phyloP scores from a whole-genome alignment of 1,284 basidiomycete genomes.

The Pseudozyma sp. region DNA sequence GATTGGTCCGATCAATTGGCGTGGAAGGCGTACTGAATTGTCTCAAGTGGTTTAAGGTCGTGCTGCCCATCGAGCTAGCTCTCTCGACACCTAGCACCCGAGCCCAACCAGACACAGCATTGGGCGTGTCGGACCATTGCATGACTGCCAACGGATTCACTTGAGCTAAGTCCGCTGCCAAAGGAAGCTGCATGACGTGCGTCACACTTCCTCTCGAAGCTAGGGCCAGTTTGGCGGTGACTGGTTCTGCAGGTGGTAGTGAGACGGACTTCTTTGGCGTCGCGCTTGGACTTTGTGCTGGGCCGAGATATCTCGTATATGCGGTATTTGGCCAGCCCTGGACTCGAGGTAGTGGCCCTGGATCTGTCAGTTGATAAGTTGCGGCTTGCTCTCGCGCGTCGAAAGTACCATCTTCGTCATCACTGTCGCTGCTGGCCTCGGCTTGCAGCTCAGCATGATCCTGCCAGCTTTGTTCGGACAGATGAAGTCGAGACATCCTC shows the following conservation, averaged over 20 bases:
- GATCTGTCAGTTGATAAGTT: constrained; percentile 36
- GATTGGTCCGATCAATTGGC: background rate
- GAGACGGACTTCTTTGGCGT: constrained; percentile 16
- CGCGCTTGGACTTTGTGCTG: background rate
- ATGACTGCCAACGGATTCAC: constrained; percentile 37
- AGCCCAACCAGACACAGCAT: constrained; percentile 51
- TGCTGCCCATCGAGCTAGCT: constrained; percentile 20
- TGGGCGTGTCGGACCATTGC: constrained; percentile 52
- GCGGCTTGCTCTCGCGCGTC: constrained; percentile 9
- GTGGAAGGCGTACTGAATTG: constrained; percentile 1
- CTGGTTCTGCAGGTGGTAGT: constrained; percentile 17
- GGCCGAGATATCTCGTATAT: background rate
- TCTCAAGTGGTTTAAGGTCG: constrained; percentile 18
- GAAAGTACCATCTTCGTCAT: constrained; percentile 6
- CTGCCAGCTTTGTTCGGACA: constrained; percentile 25
- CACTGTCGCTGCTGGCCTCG: constrained; percentile 33
- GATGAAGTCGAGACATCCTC: constrained; percentile 28
- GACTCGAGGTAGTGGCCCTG: constrained; percentile 15
- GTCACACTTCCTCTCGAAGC: constrained; percentile 43
- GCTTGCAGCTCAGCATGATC: constrained; percentile 38
- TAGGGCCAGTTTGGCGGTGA: constrained; percentile 41
- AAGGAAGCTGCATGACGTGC: constrained; percentile 41
- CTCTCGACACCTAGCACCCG: constrained; percentile 50
- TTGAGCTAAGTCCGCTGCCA: constrained; percentile 33
- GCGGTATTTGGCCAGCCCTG: background rate